phyloP scores from a whole-genome alignment of 441 rosid genomes.

The Kokia cookei region DNA sequence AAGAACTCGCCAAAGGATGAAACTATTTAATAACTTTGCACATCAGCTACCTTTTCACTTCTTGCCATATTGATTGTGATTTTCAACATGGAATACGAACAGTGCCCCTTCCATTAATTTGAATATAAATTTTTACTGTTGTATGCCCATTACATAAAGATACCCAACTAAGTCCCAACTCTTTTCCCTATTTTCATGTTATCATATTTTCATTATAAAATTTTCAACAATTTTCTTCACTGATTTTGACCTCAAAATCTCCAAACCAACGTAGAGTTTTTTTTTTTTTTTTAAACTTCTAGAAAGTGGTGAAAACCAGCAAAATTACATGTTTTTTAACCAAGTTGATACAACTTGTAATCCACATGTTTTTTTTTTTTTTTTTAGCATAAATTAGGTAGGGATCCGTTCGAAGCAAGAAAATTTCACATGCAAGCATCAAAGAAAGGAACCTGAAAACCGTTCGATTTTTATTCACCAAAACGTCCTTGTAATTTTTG shows the following conservation, averaged over 20 bases:
- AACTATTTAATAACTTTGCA: neutral
- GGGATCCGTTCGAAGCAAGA: conserved; percentile 31
- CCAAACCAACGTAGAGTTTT: too few species aligned
- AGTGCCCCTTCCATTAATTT: neutral
- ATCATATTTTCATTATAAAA: too few species aligned
- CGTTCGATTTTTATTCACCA: conserved; percentile 11
- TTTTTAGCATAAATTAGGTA: neutral
- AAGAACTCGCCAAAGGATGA: neutral
- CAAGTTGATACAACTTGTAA: neutral
- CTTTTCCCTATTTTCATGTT: too few species aligned
- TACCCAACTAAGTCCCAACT: too few species aligned
- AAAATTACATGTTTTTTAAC: too few species aligned
- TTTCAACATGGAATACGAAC: neutral
- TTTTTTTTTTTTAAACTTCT: too few species aligned
- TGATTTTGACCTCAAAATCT: too few species aligned
- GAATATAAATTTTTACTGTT: neutral
- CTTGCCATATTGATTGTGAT: neutral
- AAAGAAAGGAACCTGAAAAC: conserved; percentile 19
- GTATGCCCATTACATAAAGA: too few species aligned
- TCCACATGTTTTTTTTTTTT: neutral
- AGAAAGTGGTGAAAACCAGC: too few species aligned
- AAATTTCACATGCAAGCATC: conserved; percentile 31
- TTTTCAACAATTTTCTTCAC: too few species aligned
- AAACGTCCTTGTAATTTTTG: conserved; percentile 5
- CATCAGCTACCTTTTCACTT: neutral